These are phyloP conservation scores for Trichodelitschia bisporula DNA, from an alignment of 495 filamentous ascomycete genomes.

Conservation along the genomic window DNA sequence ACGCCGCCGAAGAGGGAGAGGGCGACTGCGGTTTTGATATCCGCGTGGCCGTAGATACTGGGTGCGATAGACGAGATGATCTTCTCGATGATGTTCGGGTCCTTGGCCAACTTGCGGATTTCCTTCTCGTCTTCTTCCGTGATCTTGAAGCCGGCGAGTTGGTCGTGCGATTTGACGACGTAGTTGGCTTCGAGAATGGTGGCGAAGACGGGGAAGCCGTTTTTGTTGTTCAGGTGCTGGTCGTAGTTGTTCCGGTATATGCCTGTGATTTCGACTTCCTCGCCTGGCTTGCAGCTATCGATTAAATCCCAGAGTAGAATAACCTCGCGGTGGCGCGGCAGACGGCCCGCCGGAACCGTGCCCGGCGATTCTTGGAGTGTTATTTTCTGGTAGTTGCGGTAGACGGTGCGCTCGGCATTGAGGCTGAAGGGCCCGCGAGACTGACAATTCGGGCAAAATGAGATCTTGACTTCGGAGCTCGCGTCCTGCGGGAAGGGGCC, in stretches of 20 bases:
- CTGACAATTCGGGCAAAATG: slow-evolving; percentile 94
- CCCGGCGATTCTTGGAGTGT: slow-evolving; percentile 95
- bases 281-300: slow-evolving; percentile 87
- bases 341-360: slow-evolving; percentile 85
- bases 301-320: slow-evolving; percentile 95
- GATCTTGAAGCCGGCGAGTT: slow-evolving; percentile 88
- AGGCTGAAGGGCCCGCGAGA: slow-evolving; percentile 86
- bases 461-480: slow-evolving; percentile 83
- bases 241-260: slow-evolving; percentile 98
- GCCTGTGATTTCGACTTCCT: slow-evolving; percentile 92
- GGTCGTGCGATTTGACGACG: slow-evolving; percentile 88
- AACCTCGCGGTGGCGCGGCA: slow-evolving; percentile 85
- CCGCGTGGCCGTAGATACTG: slow-evolving; percentile 87
- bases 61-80: slow-evolving; percentile 87
- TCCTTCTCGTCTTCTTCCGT: slow-evolving; percentile 88
- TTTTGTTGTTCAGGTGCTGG: slow-evolving; percentile 92
- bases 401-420: slow-evolving; percentile 96
- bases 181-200: slow-evolving; percentile 96
- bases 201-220: slow-evolving; percentile 96
- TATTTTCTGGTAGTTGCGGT: slow-evolving; percentile 95
- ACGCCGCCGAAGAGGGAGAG: slow-evolving; percentile 91
- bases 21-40: slow-evolving; percentile 94
- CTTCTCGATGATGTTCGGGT: slow-evolving; percentile 86
- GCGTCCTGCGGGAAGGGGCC: slow-evolving; percentile 96
- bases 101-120: slow-evolving; percentile 65